Base-by-base conservation (phyloP, 495 filamentous ascomycete genomes). In the Acidiella bohemica region DNA sequence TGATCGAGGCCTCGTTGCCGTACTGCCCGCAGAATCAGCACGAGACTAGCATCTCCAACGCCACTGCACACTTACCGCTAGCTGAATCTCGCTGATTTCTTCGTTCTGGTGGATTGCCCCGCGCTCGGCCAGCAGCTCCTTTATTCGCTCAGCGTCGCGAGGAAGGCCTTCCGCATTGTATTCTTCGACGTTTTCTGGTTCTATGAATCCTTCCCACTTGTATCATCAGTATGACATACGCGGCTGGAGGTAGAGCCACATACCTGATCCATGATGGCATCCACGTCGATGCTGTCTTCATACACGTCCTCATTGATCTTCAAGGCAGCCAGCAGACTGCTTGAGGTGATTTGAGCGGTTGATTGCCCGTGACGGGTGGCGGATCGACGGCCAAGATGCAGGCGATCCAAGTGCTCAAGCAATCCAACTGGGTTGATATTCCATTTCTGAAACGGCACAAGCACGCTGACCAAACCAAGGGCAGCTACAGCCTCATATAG, bases 401-500 rank as follows among this genome's bases (percentile, higher is more conserved):
- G 5, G 5, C 8, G 5, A 23, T 36, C 33, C 22, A 20, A 7
- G 5, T 36, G 14, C 33, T 36, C 33, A 19, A 36, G 9, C n/a
- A n/a, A n/a, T n/a, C n/a, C n/a, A 36, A 5, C 16, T 7, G 9
- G 20, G 5, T 8, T 7, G 30, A 33, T 9, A 11, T 17, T 33
- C 17, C 31, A 6, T 8, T 33, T 33, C 31, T 33, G 31, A 27
- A 7, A 33, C 31, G 6, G 10, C 9, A 11, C 38, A 3, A 42
- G 40, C 20, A 25, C 18, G 16, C 40, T 4, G 17, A 4, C 32
- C 38, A 47, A 31, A 3, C 41, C 42, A 4, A 39, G 26, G 5
- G 42, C 47, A 4, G 10, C 3, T 10, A 35, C 31, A 7, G 42
- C 25, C 13, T 46, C 35, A 34, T 36, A 50, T 2, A 50, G 1